A percentile compares a stretch with the other conserved stretches of the same genome.
These are phyloP conservation scores for Linum trigynum DNA, from an alignment of 345 rosid species.

Conservation along the genomic window DNA sequence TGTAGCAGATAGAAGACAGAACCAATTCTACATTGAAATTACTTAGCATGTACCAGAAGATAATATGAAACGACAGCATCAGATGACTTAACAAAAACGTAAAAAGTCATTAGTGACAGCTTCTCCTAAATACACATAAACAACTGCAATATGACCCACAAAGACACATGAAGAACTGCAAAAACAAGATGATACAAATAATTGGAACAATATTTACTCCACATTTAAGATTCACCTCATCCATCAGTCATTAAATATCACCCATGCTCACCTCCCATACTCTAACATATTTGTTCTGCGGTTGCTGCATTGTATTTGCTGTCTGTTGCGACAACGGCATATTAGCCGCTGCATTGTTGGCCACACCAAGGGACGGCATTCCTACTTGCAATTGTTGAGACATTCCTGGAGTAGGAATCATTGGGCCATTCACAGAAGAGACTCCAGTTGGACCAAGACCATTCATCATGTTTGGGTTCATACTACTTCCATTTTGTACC, in stretches of 20 bases:
- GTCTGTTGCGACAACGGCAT: conserved; percentile 68
- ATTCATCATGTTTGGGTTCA: conserved; percentile 67
- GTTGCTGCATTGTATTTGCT: conserved; percentile 52
- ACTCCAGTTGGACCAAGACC: conserved; percentile 58
- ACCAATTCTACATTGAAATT: neutral
- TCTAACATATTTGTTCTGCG: conserved; percentile 79
- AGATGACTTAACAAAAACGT: neutral
- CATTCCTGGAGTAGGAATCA: conserved; percentile 94
- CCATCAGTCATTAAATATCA: neutral
- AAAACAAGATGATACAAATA: neutral
- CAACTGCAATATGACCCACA: too few relatives aligned
- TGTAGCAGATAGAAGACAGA: neutral
- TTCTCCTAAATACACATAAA: neutral
- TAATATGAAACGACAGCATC: neutral
- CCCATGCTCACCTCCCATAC: conserved; percentile 86
- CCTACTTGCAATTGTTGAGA: conserved; percentile 60
- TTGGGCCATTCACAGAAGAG: conserved; percentile 61
- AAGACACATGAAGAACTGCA: neutral
- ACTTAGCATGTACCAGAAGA: neutral
- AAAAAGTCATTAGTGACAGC: neutral
- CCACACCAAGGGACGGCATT: conserved; percentile 54
- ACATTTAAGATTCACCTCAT: conserved; percentile 6
- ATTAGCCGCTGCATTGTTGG: conserved; percentile 52
- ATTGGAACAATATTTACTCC: neutral
- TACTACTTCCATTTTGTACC: conserved; percentile 67